Percentiles rank a stretch among this genome's conserved stretches.
These are phyloP conservation scores for Dactylorhiza incarnata DNA, from an alignment of 106 monocot genomes.

Conservation along the genomic window DNA sequence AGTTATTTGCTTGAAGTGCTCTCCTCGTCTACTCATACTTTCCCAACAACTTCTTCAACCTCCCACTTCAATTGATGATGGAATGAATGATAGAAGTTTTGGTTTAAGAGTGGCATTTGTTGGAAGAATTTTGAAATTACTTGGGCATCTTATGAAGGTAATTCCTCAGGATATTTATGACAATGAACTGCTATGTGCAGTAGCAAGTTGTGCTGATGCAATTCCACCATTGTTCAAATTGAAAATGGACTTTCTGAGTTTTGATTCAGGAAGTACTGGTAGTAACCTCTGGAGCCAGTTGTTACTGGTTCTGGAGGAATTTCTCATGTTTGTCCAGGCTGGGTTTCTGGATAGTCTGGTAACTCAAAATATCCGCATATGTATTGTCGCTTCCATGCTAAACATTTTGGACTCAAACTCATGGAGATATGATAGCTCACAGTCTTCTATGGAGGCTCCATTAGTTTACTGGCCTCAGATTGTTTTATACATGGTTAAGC, in stretches of 20 bases:
- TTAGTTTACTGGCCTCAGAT: constrained; percentile 66
- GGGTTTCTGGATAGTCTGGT: constrained; percentile 38
- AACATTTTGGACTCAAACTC: constrained; percentile 39
- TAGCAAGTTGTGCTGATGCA: constrained; percentile 39
- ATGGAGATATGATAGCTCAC: constrained; percentile 48
- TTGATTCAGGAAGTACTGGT: constrained; percentile 18
- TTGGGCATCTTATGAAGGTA: constrained; percentile 37
- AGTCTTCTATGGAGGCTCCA: constrained; percentile 44
- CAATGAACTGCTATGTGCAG: constrained; percentile 38
- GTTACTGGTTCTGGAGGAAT: constrained; percentile 70
- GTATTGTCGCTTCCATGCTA: constrained; percentile 56
- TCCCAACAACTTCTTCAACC: constrained; percentile 28
- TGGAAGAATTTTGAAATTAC: constrained; percentile 60
- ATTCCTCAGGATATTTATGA: constrained; percentile 35
- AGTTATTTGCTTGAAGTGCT: constrained; percentile 51
- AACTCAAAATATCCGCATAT: constrained; percentile 48
- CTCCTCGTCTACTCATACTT: constrained; percentile 52
- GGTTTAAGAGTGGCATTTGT: constrained; percentile 42
- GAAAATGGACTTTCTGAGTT: constrained; percentile 38
- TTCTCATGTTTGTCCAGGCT: constrained; percentile 50
- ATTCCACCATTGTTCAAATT: constrained; percentile 51
- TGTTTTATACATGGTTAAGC: constrained; percentile 63
- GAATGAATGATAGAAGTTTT: constrained; percentile 35
- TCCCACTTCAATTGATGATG: constrained; percentile 25
- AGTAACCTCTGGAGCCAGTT: constrained; percentile 28